Percentiles rank a stretch among this genome's conserved stretches.
phyloP scores from a whole-genome alignment of 2,329 filamentous ascomycete genomes.

The Coleophoma crateriformis region DNA sequence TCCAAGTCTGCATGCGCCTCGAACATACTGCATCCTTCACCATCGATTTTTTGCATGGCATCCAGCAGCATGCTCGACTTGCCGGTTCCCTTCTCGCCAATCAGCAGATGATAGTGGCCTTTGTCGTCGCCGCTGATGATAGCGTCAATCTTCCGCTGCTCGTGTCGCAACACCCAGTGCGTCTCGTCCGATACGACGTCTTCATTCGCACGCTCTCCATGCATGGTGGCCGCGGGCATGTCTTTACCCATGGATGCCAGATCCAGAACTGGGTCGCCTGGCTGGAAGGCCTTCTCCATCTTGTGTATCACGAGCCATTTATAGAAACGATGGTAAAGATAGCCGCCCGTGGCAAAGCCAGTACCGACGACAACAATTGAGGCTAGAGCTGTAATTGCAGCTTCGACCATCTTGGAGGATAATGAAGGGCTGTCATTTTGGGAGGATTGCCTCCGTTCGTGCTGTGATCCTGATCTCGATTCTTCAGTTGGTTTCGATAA shows the following conservation, averaged over 20 bases:
- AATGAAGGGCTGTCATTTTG: slow-evolving; percentile 13
- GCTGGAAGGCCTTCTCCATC: slow-evolving; percentile 86
- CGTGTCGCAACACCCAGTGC: slow-evolving; percentile 79
- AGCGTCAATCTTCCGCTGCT: slow-evolving; percentile 75
- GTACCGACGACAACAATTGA: slow-evolving; percentile 67
- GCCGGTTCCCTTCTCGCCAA: slow-evolving; percentile 93
- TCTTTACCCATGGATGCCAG: slow-evolving; percentile 64
- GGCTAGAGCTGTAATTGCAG: slow-evolving; percentile 69
- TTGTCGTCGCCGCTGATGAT: slow-evolving; percentile 69
- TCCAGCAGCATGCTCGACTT: slow-evolving; percentile 97
- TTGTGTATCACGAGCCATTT: slow-evolving; percentile 88
- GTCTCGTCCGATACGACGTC: neutral
- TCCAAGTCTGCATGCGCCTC: slow-evolving; percentile 94
- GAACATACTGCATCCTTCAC: slow-evolving; percentile 88
- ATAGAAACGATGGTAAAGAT: slow-evolving; percentile 77
- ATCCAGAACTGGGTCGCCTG: slow-evolving; percentile 84
- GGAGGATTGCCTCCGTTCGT: neutral
- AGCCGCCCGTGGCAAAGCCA: slow-evolving; percentile 62
- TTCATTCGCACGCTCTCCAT: slow-evolving; percentile 26
- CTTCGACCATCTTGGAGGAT: slow-evolving; percentile 60
- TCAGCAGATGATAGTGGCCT: slow-evolving; percentile 86
- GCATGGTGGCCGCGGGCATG: slow-evolving; percentile 35
- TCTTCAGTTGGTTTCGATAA: neutral
- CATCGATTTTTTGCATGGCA: slow-evolving; percentile 88
- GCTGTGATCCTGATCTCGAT: neutral